phyloP scores from a whole-genome alignment of 495 filamentous ascomycete genomes.

The Cladorrhinum samala region DNA sequence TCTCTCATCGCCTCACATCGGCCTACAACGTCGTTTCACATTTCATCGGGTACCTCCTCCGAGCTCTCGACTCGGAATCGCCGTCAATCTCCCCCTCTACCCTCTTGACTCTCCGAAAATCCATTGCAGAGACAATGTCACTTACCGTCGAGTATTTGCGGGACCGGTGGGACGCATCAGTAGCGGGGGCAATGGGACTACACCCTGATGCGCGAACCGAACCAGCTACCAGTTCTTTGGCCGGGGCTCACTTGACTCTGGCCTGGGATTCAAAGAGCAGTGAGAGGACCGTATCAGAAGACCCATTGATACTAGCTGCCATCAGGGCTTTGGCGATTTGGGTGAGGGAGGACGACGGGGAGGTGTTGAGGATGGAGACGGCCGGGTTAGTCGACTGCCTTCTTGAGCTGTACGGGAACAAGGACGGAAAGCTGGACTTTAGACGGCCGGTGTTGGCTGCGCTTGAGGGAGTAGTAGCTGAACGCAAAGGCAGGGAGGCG shows the following conservation, averaged over 20 bases:
- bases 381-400: constrained; percentile 54
- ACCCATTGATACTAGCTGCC: constrained; percentile 46
- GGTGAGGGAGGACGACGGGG: constrained; percentile 58
- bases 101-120: constrained; percentile 51
- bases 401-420: constrained; percentile 45
- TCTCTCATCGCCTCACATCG: constrained; percentile 49
- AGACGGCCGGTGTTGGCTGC: constrained; percentile 47
- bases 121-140: constrained; percentile 53
- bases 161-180: constrained; percentile 56
- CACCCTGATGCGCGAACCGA: constrained; percentile 39
- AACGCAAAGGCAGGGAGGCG: constrained; percentile 37
- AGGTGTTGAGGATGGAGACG: constrained; percentile 46
- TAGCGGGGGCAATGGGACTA: constrained; percentile 48
- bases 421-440: constrained; percentile 38
- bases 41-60: constrained; percentile 54
- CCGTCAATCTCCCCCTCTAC: constrained; percentile 43
- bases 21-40: constrained; percentile 52
- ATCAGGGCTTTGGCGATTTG: constrained; percentile 51
- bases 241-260: constrained; percentile 34
- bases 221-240: constrained; percentile 22
- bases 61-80: constrained; percentile 35
- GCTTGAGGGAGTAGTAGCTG: constrained; percentile 44
- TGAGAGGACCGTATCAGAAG: constrained; percentile 28
- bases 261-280: constrained; percentile 44
- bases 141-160: constrained; percentile 57